phyloP scores from a whole-genome alignment of 208 protist genomes.

The Herpetomonas samuelpessoai region DNA sequence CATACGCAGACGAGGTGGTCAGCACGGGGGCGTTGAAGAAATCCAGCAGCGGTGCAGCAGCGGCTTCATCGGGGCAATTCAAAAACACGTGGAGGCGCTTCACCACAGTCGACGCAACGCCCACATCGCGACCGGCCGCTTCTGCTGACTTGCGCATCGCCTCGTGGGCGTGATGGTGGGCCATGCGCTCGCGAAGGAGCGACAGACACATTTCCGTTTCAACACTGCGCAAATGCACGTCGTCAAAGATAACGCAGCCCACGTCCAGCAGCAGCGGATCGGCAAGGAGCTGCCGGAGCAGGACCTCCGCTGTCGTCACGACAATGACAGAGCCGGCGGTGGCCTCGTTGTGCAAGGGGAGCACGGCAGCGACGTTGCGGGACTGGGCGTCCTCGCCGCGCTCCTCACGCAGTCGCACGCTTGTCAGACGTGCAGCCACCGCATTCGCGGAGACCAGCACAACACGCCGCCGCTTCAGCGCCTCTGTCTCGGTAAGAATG shows the following conservation, averaged over 20 bases:
- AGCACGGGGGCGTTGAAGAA: constrained; percentile 39
- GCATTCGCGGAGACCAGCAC: constrained; percentile 68
- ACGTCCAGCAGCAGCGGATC: constrained; percentile 75
- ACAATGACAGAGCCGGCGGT: constrained; percentile 52
- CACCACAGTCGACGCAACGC: constrained; percentile 1
- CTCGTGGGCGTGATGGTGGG: constrained; percentile 6
- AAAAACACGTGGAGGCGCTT: constrained; percentile 54
- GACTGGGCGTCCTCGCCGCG: constrained; percentile 60
- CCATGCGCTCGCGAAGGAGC: constrained; percentile 50
- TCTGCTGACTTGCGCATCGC: background rate
- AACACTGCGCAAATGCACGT: constrained; percentile 70
- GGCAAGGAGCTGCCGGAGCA: constrained; percentile 77
- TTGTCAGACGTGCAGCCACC: constrained; percentile 52
- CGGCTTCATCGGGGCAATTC: constrained; percentile 65
- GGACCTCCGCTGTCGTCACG: constrained; percentile 80
- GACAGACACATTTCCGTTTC: constrained; percentile 72
- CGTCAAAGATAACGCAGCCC: constrained; percentile 79
- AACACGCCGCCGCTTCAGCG: constrained; percentile 69
- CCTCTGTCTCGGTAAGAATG: constrained; percentile 82
- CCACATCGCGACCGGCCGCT: constrained; percentile 8
- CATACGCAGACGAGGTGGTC: constrained; percentile 16
- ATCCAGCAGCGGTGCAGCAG: constrained; percentile 35
- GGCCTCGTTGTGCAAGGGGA: constrained; percentile 43
- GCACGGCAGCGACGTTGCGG: constrained; percentile 41
- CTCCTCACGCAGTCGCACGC: constrained; percentile 76